Evolutionary conservation across 139 green algal species (phyloP).

Genomic region (Picochlorum costavermella): DNA sequence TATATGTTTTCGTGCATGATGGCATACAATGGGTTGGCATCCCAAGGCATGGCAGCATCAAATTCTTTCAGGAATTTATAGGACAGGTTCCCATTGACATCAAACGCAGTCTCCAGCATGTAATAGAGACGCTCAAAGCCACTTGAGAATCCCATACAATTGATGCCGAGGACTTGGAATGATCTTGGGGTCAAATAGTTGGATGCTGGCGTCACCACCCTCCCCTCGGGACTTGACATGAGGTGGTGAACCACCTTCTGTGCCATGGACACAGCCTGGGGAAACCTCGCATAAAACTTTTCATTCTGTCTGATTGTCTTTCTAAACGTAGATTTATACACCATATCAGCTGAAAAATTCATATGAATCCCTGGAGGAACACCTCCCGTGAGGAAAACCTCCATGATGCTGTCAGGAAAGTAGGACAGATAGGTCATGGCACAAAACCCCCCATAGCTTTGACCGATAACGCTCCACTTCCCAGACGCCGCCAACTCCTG

Average conservation of each 20-base stretch:
- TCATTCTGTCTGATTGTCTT: conserved; percentile 63
- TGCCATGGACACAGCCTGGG: conserved; percentile 33
- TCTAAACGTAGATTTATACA: conserved; percentile 53
- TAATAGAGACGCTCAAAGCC: conserved; percentile 87
- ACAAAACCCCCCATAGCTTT: conserved; percentile 96
- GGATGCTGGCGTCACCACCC: conserved; percentile 49
- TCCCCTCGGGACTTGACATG: conserved; percentile 38
- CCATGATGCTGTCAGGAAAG: conserved; percentile 27
- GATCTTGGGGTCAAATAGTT: conserved; percentile 58
- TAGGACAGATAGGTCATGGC: conserved; percentile 75
- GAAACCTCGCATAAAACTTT: conserved; percentile 79
- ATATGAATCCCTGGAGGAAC: conserved; percentile 56
- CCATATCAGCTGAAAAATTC: conserved; percentile 49
- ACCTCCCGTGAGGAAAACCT: conserved; percentile 69
- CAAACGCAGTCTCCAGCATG: conserved; percentile 69
- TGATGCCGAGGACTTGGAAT: conserved; percentile 73
- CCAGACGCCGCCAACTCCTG: conserved; percentile 43
- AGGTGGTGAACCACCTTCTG: conserved; percentile 65
- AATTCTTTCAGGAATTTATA: conserved; percentile 66
- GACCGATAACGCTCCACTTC: conserved; percentile 75
- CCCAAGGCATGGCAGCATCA: conserved; percentile 65
- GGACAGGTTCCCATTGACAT: conserved; percentile 51
- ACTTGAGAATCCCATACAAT: conserved; percentile 40
- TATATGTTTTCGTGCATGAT: conserved; percentile 96
- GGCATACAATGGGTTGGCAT: conserved; percentile 90